Evolutionary conservation across 116 monocot genomes (phyloP).

Genomic region (Phalaenopsis hybrid): DNA sequence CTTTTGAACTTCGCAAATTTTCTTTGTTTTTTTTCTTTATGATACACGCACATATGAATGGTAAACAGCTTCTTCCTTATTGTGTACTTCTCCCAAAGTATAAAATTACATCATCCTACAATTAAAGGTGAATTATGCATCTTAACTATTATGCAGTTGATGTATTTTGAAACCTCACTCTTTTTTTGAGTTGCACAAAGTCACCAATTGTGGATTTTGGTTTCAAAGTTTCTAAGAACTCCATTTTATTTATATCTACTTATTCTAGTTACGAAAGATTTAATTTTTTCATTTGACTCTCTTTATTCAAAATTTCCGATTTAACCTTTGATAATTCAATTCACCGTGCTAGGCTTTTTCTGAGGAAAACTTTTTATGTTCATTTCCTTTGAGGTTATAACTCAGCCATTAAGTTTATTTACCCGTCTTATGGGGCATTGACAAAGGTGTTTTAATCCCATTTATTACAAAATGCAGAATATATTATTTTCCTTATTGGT

Average conservation of each 20-base stretch:
- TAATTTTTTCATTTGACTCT: background rate
- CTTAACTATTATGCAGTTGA: background rate
- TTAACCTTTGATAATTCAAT: background rate
- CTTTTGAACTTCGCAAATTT: background rate
- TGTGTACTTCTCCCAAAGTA: background rate
- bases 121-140: background rate
- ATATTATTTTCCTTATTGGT: background rate
- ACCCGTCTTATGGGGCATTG: background rate
- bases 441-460: background rate
- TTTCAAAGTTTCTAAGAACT: no score
- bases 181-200: no score
- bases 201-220: no score
- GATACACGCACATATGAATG: background rate
- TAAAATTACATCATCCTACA: background rate
- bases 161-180: no score
- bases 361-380: background rate
- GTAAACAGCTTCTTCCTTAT: background rate
- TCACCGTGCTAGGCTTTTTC: background rate
- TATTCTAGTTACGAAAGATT: background rate
- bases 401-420: background rate
- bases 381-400: background rate
- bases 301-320: background rate
- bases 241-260: background rate
- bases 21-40: background rate
- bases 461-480: background rate